These are phyloP conservation scores for Amauroascus verrucosus DNA, from an alignment of 2,329 filamentous ascomycete genomes.

Conservation along the genomic window DNA sequence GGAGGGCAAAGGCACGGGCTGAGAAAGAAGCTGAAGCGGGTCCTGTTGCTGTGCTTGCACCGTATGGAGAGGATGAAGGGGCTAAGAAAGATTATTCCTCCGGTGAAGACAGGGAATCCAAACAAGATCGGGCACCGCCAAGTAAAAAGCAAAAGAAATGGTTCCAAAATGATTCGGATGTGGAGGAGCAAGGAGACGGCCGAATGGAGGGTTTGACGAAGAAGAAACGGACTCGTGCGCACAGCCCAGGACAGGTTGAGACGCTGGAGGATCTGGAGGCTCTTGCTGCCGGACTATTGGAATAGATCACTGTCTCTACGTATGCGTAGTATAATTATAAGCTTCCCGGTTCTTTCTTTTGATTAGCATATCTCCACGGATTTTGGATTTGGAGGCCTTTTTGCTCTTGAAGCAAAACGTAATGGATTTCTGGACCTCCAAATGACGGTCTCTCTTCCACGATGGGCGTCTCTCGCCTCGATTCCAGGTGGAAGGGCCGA, in stretches of 20 bases:
- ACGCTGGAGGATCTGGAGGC: conserved; percentile 41
- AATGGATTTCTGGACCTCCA: too few relatives aligned
- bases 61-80: conserved; percentile 19
- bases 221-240: conserved; percentile 20
- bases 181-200: conserved; percentile 14
- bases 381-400: too few relatives aligned
- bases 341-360: not conserved
- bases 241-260: conserved; percentile 28
- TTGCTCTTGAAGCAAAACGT: too few relatives aligned
- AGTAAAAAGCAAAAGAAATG: conserved; percentile 36
- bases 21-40: conserved; percentile 26
- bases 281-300: conserved; percentile 37
- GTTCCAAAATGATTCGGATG: conserved; percentile 24
- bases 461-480: too few relatives aligned
- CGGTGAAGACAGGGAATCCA: conserved; percentile 6
- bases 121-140: conserved; percentile 21
- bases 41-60: conserved; percentile 26
- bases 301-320: conserved; percentile 16
- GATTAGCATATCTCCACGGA: not conserved
- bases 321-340: not conserved
- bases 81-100: conserved; percentile 14
- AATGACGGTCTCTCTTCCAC: too few relatives aligned
- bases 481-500: not conserved
- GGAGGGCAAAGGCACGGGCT: conserved; percentile 30
- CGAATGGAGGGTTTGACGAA: conserved; percentile 11